phyloP scores from a whole-genome alignment of 2,329 filamentous ascomycete genomes.

The Microdochium trichocladiopsis region DNA sequence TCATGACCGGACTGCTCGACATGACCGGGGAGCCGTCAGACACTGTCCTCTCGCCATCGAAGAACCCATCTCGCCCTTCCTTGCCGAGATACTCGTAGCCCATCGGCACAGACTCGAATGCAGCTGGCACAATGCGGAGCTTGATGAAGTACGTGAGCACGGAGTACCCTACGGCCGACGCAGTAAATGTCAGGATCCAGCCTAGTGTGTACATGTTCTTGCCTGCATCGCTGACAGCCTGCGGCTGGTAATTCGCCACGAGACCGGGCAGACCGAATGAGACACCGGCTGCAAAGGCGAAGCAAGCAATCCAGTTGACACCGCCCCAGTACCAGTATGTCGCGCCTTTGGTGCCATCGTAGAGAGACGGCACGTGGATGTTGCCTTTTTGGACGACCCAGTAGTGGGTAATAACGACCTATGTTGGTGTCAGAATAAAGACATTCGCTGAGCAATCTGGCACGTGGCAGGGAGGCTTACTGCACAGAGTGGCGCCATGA shows the following conservation, averaged over 20 bases:
- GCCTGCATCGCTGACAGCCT: constrained; percentile 19
- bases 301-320: constrained; percentile 21
- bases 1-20: background rate
- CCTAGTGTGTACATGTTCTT: constrained; percentile 27
- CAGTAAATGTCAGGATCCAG: constrained; percentile 7
- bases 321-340: constrained; percentile 23
- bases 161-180: constrained; percentile 1
- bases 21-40: background rate
- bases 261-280: constrained; percentile 24
- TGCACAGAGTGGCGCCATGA: constrained; percentile 28
- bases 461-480: too few relatives aligned
- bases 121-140: background rate
- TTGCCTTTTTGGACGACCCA: constrained; percentile 26
- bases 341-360: constrained; percentile 8
- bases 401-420: constrained; percentile 26
- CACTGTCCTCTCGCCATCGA: constrained; percentile 2
- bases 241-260: constrained; percentile 18
- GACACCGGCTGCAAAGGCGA: constrained; percentile 18
- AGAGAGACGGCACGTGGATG: constrained; percentile 28
- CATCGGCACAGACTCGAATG: constrained; percentile 1
- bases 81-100: constrained; percentile 2
- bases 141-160: background rate
- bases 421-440: too few relatives aligned
- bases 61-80: constrained; percentile 2
- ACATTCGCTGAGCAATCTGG: too few relatives aligned